Conservation (phyloP, 106 monocot genomes). For the Acorus calamus region DNA sequence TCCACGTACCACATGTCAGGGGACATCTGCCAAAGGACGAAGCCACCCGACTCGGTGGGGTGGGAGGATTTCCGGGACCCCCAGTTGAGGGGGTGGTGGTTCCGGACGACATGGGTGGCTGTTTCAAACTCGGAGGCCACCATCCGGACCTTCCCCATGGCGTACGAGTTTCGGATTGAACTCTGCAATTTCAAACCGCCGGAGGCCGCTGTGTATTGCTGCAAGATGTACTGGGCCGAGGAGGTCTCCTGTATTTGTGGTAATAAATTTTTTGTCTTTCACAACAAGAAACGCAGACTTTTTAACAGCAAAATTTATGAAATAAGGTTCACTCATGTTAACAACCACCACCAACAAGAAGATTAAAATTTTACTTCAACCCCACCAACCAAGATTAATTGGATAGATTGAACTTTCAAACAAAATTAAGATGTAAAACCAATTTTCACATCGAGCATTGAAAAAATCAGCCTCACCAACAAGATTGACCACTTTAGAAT, state of each 20-base stretch:
- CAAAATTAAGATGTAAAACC: too few relatives aligned
- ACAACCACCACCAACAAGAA: too few relatives aligned
- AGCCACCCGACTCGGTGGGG: slow-evolving; percentile 31
- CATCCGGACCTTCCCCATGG: slow-evolving; percentile 44
- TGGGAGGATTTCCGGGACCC: slow-evolving; percentile 12
- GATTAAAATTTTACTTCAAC: too few relatives aligned
- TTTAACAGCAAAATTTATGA: too few relatives aligned
- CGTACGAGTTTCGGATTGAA: slow-evolving; percentile 42
- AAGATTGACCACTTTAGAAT: too few relatives aligned
- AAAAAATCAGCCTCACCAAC: too few relatives aligned
- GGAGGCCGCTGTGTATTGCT: slow-evolving; percentile 48
- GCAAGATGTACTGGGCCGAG: slow-evolving; percentile 61
- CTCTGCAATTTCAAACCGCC: slow-evolving; percentile 47
- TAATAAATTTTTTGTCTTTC: too few relatives aligned
- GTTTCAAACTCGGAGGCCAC: slow-evolving; percentile 42
- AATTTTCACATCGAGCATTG: too few relatives aligned
- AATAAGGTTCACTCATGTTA: too few relatives aligned
- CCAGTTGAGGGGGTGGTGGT: neutral
- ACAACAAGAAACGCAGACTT: too few relatives aligned
- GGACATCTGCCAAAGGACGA: slow-evolving; percentile 65
- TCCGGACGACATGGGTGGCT: slow-evolving; percentile 27
- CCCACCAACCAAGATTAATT: too few relatives aligned
- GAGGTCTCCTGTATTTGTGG: slow-evolving; percentile 28
- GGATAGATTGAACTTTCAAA: too few relatives aligned
- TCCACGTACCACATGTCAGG: slow-evolving; percentile 67